Conservation (phyloP, 2,329 filamentous ascomycete species). For the Colletotrichum phormii region DNA sequence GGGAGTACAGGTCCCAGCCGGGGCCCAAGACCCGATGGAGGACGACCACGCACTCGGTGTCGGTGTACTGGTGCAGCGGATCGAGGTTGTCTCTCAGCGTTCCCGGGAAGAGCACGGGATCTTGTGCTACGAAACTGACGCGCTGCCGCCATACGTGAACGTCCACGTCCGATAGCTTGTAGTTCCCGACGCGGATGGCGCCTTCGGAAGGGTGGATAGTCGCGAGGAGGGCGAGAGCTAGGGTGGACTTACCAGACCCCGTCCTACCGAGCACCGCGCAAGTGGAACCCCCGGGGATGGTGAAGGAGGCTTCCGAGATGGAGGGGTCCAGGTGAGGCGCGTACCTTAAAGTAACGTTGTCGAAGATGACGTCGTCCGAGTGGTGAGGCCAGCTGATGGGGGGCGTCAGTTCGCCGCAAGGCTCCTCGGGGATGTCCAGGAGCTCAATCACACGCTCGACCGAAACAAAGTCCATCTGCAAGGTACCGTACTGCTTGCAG, state of each 20-base stretch:
- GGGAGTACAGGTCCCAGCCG: slow-evolving; percentile 59
- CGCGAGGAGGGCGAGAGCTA: slow-evolving; percentile 69
- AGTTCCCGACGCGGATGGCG: slow-evolving; percentile 63
- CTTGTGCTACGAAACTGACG: slow-evolving; percentile 73
- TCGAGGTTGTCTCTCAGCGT: slow-evolving; percentile 75
- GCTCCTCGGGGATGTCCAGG: slow-evolving; percentile 81
- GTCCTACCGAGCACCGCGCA: slow-evolving; percentile 83
- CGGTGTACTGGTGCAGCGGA: slow-evolving; percentile 69
- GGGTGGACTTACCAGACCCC: slow-evolving; percentile 87
- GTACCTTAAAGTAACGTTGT: slow-evolving; percentile 82
- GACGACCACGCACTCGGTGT: slow-evolving; percentile 60
- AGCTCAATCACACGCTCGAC: slow-evolving; percentile 89
- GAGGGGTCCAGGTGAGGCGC: slow-evolving; percentile 82
- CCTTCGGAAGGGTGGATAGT: slow-evolving; percentile 65
- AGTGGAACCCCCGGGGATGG: slow-evolving; percentile 73
- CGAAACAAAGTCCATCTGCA: slow-evolving; percentile 93
- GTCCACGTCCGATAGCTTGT: slow-evolving; percentile 65
- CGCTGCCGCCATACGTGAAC: slow-evolving; percentile 67
- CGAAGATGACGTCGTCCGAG: slow-evolving; percentile 78
- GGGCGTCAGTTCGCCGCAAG: slow-evolving; percentile 73
- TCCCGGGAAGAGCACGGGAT: slow-evolving; percentile 71
- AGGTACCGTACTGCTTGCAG: slow-evolving; percentile 83
- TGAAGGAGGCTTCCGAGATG: slow-evolving; percentile 75
- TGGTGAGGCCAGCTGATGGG: slow-evolving; percentile 82
- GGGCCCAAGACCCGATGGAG: slow-evolving; percentile 70